Percentiles rank a stretch among this genome's conserved stretches.
These are phyloP conservation scores for Haplosporangium sp. DNA, from an alignment of 371 early-diverging fungal genomes.

Conservation along the genomic window DNA sequence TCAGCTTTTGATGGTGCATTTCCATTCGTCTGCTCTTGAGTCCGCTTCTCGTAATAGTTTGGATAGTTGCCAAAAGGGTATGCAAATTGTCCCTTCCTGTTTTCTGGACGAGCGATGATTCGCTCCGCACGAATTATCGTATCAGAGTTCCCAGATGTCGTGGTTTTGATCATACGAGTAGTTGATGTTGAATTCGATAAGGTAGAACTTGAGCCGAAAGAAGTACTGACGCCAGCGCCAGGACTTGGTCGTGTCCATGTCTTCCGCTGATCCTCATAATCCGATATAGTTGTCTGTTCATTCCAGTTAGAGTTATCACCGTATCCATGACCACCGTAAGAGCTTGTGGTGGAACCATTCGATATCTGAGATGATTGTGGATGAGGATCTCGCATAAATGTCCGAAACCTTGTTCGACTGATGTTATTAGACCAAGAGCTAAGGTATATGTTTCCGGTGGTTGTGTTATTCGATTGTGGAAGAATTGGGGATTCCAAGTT, in stretches of 20 bases:
- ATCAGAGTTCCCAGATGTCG: not conserved
- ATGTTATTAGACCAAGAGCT: not conserved
- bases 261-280: not conserved
- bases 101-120: constrained; percentile 16
- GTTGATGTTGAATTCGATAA: not conserved
- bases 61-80: constrained; percentile 54
- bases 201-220: not conserved
- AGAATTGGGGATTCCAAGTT: not conserved
- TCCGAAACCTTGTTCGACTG: not conserved
- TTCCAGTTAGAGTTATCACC: not conserved
- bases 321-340: not conserved
- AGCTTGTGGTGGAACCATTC: not conserved
- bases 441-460: not conserved
- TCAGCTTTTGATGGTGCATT: not conserved
- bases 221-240: not conserved
- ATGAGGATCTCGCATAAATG: not conserved
- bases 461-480: not conserved
- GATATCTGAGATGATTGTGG: not conserved
- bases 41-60: constrained; percentile 37
- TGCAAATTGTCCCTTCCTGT: constrained; percentile 7
- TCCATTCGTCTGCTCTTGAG: constrained; percentile 12
- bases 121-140: constrained; percentile 18
- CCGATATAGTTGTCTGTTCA: not conserved
- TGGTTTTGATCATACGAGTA: not conserved
- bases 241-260: not conserved